Base-by-base conservation (phyloP, 306 rosid genomes). In the Dryas alaskensis region DNA sequence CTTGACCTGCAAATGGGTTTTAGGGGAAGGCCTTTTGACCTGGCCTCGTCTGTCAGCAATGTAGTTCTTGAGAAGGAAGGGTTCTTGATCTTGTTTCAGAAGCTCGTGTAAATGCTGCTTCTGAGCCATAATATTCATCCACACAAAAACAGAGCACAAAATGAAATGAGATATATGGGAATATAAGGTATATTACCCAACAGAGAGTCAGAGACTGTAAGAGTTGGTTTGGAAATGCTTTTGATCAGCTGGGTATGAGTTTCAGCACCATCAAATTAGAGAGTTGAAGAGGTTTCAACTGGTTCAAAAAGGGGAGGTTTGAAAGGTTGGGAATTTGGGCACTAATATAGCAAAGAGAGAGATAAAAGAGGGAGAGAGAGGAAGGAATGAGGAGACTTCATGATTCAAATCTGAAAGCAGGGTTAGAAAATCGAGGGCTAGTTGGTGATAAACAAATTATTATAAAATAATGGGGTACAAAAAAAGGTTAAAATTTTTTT, bases 381-480 rank as follows among this genome's bases (percentile, higher is more conserved):
- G 83, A 79, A 76, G 81, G 78, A 70, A 77, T 62, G 81, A 81
- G 83, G 88, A 84, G 80, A 81, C 81, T 84, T 84, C 80, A 65
- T 79, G 88, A 81, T 89, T 89, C 88, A 89, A 91, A 86, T 86
- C 81, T 72, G 84, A 78, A 65, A 9, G 22, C 44, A 25, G 80
- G 69, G 82, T 78, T 87, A 80, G 77, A 76, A 81, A 59, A 81
- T 59, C 88, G 85, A 91, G 89, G 94, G 59, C 42, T 57, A 47
- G 76, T 52, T 72, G 79, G 74, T 75, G 65, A 80, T 70, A 77
- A 77, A 75, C 73, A 14, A 75, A 78, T 73, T 70, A 80, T 88
- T 43, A 69, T 76, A 76, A 66, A 59, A 77, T 57, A 81, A 78
- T 39, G 45, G 46, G 50, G 12, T 37, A 16, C 46, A 14, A 40